Conservation (phyloP, 768 basidiomycete species). For the Termitomyces sp. region DNA sequence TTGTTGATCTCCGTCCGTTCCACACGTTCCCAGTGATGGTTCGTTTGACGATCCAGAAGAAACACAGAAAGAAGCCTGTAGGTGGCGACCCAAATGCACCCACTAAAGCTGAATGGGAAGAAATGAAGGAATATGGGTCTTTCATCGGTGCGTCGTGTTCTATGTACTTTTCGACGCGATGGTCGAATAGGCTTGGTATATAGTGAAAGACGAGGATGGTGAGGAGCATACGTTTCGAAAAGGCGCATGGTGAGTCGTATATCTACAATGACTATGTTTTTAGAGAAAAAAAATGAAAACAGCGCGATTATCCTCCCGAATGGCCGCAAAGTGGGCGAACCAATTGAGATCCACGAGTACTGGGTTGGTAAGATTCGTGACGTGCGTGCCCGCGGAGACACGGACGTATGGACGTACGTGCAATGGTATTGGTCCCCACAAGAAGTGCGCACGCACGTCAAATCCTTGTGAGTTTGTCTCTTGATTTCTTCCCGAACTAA, state of each 20-base stretch:
- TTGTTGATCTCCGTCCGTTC: not conserved
- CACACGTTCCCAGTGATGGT: not conserved
- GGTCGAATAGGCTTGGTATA: not conserved
- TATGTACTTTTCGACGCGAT: not conserved
- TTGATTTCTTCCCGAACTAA: not conserved
- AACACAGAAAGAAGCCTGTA: not conserved
- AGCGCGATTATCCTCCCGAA: constrained; percentile 44
- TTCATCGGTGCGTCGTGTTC: constrained; percentile 23
- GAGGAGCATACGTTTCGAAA: constrained; percentile 26
- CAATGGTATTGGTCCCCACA: constrained; percentile 54
- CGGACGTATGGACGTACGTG: constrained; percentile 42
- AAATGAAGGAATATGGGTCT: constrained; percentile 17
- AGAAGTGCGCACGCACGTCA: constrained; percentile 33
- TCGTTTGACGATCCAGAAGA: constrained; percentile 13
- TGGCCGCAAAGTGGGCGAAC: constrained; percentile 20
- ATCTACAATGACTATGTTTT: not conserved
- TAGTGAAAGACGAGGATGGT: constrained; percentile 30
- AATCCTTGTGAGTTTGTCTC: not conserved
- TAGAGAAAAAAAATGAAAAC: not conserved
- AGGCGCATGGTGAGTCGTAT: constrained; percentile 33
- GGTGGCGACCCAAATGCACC: constrained; percentile 14
- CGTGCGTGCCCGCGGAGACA: constrained; percentile 33
- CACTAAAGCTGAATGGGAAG: constrained; percentile 15
- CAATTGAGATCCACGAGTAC: constrained; percentile 33
- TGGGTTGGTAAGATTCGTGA: constrained; percentile 52